Evolutionary conservation across 805 yeast species (phyloP).

Genomic region (Tetrapisispora pingtungensis): DNA sequence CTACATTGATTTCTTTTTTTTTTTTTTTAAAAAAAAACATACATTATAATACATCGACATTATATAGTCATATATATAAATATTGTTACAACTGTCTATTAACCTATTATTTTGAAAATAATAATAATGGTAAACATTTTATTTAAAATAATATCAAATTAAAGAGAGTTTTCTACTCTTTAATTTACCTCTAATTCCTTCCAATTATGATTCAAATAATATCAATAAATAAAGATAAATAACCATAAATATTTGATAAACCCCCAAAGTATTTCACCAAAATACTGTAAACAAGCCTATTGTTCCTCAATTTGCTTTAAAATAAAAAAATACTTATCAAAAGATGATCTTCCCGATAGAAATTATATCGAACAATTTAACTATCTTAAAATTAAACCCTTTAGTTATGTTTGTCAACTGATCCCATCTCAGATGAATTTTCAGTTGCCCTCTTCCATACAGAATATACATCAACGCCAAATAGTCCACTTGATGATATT

Average conservation of each 20-base stretch:
- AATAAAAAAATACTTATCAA: background rate
- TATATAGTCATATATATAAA: background rate
- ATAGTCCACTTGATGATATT: slow-evolving; percentile 22
- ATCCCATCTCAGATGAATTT: background rate
- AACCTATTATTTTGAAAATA: background rate
- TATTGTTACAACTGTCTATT: slow-evolving; percentile 2
- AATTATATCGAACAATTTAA: background rate
- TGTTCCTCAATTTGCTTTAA: background rate
- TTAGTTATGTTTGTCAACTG: background rate
- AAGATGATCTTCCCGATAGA: background rate
- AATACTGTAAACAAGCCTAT: background rate
- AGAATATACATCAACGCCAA: slow-evolving; percentile 29
- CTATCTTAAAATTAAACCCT: background rate
- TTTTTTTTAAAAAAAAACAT: background rate
- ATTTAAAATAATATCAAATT: background rate
- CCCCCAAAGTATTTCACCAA: background rate
- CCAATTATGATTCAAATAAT: background rate
- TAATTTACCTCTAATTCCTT: background rate
- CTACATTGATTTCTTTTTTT: too few relatives aligned
- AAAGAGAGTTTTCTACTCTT: background rate
- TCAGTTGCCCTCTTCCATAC: slow-evolving; percentile 28
- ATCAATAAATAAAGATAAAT: too few relatives aligned
- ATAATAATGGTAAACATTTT: background rate
- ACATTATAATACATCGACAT: background rate
- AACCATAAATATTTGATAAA: background rate